Conservation (phyloP, 177 flowering plant genomes). For the Tripterygium wilfordii region DNA sequence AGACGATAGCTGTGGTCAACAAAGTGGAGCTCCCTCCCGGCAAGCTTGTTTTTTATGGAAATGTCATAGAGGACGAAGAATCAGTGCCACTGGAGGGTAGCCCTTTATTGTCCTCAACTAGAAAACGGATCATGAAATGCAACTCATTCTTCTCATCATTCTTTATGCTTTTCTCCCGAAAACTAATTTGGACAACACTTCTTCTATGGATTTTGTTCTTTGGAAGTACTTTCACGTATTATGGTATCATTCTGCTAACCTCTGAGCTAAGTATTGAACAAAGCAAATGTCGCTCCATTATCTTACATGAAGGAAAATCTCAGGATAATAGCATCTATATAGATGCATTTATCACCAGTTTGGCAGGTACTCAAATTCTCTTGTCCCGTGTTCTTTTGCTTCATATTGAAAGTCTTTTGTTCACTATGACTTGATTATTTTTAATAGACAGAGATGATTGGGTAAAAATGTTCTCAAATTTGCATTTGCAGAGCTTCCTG, state of each 20-base stretch:
- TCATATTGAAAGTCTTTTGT: too few species aligned
- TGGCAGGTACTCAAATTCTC: constrained; percentile 1
- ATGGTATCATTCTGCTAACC: too few species aligned
- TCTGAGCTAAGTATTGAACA: too few species aligned
- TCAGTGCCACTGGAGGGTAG: constrained; percentile 25
- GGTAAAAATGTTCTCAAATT: too few species aligned
- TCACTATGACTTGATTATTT: too few species aligned
- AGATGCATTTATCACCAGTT: background rate
- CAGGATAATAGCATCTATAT: background rate
- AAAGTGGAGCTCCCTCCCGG: constrained; percentile 54
- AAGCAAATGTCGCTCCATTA: too few species aligned
- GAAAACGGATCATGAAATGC: background rate
- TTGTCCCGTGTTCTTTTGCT: background rate
- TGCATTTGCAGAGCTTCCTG: constrained; percentile 2
- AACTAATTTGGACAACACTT: too few species aligned
- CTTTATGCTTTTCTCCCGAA: constrained; percentile 49
- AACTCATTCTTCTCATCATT: constrained; percentile 25
- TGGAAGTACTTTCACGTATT: too few species aligned
- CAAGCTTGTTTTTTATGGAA: constrained; percentile 35
- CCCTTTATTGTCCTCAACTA: constrained; percentile 28
- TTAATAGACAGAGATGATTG: too few species aligned
- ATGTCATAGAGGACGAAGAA: constrained; percentile 15
- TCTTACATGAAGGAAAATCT: too few species aligned
- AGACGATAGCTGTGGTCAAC: constrained; percentile 57
- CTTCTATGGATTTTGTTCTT: too few species aligned